phyloP scores from a whole-genome alignment of 164 flowering plant genomes.

The Buxus sempervirens region DNA sequence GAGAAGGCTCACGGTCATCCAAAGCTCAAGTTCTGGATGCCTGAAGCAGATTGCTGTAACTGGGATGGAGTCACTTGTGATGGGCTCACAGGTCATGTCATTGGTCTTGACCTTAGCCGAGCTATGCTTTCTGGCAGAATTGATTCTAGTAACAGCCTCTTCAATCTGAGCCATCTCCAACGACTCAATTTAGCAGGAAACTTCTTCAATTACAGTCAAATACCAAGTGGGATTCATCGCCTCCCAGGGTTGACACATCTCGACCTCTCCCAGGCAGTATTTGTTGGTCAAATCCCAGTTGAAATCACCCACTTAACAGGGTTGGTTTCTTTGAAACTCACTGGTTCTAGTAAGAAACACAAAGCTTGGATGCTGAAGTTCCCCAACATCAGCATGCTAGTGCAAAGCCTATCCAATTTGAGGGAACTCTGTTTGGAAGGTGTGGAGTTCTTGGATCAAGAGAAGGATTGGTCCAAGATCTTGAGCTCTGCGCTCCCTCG shows the following conservation, averaged over 20 bases:
- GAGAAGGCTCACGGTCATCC: neutral
- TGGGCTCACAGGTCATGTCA: conserved; percentile 23
- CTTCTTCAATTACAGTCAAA: conserved; percentile 19
- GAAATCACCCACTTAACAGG: conserved; percentile 14
- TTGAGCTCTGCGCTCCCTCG: neutral
- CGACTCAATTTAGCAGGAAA: conserved; percentile 25
- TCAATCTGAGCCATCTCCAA: conserved; percentile 20
- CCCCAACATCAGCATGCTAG: neutral
- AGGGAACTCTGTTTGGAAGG: conserved; percentile 14
- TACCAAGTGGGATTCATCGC: conserved; percentile 18
- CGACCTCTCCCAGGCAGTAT: conserved; percentile 17
- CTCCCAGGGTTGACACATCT: conserved; percentile 19
- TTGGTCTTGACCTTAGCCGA: conserved; percentile 25
- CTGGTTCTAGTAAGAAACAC: neutral
- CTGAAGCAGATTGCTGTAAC: conserved; percentile 26
- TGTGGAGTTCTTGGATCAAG: neutral
- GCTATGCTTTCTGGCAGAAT: conserved; percentile 22
- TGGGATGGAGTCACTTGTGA: conserved; percentile 43
- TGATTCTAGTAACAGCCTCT: conserved; percentile 23
- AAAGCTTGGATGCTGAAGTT: neutral
- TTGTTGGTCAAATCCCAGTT: conserved; percentile 30
- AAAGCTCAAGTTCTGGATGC: conserved; percentile 31
- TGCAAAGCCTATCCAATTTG: conserved; percentile 8
- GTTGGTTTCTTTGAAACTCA: conserved; percentile 22
- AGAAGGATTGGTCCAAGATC: neutral